Evolutionary conservation across 208 protist species (phyloP).

Genomic region (Porcisia deanei): DNA sequence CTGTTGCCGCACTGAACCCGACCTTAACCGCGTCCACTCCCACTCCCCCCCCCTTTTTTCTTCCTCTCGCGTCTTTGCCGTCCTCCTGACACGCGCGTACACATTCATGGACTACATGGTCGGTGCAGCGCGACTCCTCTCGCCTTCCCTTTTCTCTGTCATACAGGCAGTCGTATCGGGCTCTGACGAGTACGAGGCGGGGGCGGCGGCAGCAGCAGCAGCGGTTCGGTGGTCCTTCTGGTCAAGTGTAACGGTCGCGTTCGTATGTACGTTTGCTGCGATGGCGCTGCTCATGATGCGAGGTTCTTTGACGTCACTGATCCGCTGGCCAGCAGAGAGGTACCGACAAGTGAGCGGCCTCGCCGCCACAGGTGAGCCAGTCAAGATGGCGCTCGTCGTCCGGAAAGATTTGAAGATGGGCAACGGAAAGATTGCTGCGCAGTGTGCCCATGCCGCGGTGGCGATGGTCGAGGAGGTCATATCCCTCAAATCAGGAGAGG

Average conservation of each 20-base stretch:
- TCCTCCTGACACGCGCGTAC: too few species aligned
- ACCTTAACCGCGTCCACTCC: background rate
- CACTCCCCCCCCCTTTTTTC: background rate
- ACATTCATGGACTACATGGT: slow-evolving; percentile 10
- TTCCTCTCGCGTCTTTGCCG: background rate
- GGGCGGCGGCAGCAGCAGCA: background rate
- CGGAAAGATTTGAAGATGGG: slow-evolving; percentile 95
- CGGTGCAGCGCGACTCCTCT: background rate
- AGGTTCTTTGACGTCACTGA: slow-evolving; percentile 6
- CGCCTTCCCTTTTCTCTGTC: slow-evolving; percentile 3
- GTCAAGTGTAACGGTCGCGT: slow-evolving; percentile 4
- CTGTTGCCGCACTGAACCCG: too few species aligned
- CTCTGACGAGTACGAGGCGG: background rate
- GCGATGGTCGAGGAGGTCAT: slow-evolving; percentile 78
- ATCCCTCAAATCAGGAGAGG: slow-evolving; percentile 11
- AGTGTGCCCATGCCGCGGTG: slow-evolving; percentile 95
- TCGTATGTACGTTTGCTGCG: slow-evolving; percentile 24
- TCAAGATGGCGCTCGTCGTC: slow-evolving; percentile 94
- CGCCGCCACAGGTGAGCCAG: slow-evolving; percentile 37
- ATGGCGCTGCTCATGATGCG: background rate
- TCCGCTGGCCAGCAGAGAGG: slow-evolving; percentile 16
- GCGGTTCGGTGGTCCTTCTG: slow-evolving; percentile 14
- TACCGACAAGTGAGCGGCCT: slow-evolving; percentile 19
- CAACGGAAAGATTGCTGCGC: slow-evolving; percentile 95
- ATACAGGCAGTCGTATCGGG: slow-evolving; percentile 1